Conservation (phyloP, 108 stramenopile genomes). For the Nitzschia putrida region DNA sequence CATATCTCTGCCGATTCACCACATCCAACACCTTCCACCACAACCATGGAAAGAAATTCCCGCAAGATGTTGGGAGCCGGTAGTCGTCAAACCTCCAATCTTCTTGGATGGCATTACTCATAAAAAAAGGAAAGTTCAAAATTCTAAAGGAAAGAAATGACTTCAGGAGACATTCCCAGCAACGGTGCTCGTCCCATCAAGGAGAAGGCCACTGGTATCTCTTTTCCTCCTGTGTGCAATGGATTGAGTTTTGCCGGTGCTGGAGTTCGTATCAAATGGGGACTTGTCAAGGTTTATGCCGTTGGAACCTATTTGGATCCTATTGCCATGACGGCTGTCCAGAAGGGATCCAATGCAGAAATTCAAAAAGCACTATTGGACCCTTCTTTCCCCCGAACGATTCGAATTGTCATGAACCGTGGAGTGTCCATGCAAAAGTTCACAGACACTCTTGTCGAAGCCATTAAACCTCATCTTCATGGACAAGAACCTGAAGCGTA, state of each 20-base stretch:
- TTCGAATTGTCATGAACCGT: slow-evolving; percentile 89
- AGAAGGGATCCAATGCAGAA: slow-evolving; percentile 43
- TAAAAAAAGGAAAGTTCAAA: too few relatives aligned
- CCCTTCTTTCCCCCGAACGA: slow-evolving; percentile 79
- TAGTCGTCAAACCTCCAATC: too few relatives aligned
- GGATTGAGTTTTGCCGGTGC: slow-evolving; percentile 72
- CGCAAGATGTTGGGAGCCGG: too few relatives aligned
- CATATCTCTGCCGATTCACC: too few relatives aligned
- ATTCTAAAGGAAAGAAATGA: neutral
- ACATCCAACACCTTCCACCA: too few relatives aligned
- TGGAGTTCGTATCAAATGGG: slow-evolving; percentile 86
- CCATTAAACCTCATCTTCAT: slow-evolving; percentile 80
- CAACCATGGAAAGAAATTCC: too few relatives aligned
- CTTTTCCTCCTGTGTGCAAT: slow-evolving; percentile 79
- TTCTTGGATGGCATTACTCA: too few relatives aligned
- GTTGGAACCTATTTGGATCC: slow-evolving; percentile 86
- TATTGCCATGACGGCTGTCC: slow-evolving; percentile 72
- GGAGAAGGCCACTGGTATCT: slow-evolving; percentile 77
- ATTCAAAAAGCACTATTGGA: slow-evolving; percentile 74
- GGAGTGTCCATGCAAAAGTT: slow-evolving; percentile 81
- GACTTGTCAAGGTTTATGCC: slow-evolving; percentile 90
- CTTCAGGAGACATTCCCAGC: slow-evolving; percentile 56
- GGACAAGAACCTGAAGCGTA: slow-evolving; percentile 76
- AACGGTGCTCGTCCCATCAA: slow-evolving; percentile 56
- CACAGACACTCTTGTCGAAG: slow-evolving; percentile 83